phyloP scores from a whole-genome alignment of 495 filamentous ascomycete genomes.

The Aspergillus leporis region DNA sequence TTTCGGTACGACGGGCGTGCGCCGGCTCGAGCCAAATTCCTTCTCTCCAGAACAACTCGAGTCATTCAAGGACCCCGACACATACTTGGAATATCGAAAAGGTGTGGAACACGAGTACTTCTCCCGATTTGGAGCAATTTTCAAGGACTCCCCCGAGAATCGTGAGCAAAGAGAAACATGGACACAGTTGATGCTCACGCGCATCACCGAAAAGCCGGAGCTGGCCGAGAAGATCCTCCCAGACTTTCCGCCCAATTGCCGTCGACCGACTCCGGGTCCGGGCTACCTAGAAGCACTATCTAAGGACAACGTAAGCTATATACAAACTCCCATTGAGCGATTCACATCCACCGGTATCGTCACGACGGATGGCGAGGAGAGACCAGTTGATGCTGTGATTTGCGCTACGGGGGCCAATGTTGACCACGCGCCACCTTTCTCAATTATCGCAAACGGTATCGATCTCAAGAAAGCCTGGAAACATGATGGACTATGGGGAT shows the following conservation, averaged over 20 bases:
- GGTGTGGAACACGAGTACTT: slow-evolving; percentile 57
- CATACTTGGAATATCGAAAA: slow-evolving; percentile 52
- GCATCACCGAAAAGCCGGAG: slow-evolving; percentile 54
- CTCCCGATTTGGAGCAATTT: slow-evolving; percentile 54
- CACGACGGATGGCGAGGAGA: slow-evolving; percentile 50
- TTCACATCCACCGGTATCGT: slow-evolving; percentile 60
- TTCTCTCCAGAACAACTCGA: slow-evolving; percentile 51
- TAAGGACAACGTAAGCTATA: slow-evolving; percentile 62
- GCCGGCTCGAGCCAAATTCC: slow-evolving; percentile 46
- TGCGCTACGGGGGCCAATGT: slow-evolving; percentile 70
- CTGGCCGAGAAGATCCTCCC: slow-evolving; percentile 58
- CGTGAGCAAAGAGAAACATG: slow-evolving; percentile 48
- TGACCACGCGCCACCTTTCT: slow-evolving; percentile 59
- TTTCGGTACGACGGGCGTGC: slow-evolving; percentile 39
- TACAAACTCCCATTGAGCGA: slow-evolving; percentile 54
- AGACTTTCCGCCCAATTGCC: slow-evolving; percentile 66
- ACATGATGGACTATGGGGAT: slow-evolving; percentile 53
- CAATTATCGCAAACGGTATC: slow-evolving; percentile 50
- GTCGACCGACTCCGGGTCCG: slow-evolving; percentile 69
- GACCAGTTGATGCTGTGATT: slow-evolving; percentile 59
- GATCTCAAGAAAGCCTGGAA: slow-evolving; percentile 53
- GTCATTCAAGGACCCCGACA: slow-evolving; percentile 48
- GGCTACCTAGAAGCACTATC: slow-evolving; percentile 71
- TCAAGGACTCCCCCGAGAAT: slow-evolving; percentile 57
- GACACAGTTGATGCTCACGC: slow-evolving; percentile 50